Evolutionary conservation across 257 asterid genomes (phyloP).

Genomic region (Galeopsis tetrahit): DNA sequence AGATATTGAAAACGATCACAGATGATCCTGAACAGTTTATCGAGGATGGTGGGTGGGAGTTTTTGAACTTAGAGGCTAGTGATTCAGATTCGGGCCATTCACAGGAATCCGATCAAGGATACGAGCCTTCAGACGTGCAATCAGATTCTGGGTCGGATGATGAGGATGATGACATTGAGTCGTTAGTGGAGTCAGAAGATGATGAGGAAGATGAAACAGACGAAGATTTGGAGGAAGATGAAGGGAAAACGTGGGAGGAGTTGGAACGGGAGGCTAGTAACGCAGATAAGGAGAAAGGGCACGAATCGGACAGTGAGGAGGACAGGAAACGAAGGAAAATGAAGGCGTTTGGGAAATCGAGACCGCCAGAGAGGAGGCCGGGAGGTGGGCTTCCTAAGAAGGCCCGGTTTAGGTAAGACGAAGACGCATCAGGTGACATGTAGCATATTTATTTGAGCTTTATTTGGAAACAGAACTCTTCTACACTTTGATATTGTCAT

Average conservation of each 20-base stretch:
- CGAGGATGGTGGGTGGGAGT: constrained; percentile 73
- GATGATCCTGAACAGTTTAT: constrained; percentile 59
- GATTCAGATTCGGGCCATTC: constrained; percentile 62
- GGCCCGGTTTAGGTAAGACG: constrained; percentile 54
- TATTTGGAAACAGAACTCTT: not conserved
- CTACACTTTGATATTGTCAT: not conserved
- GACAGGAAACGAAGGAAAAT: constrained; percentile 56
- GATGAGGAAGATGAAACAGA: constrained; percentile 53
- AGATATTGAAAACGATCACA: constrained; percentile 51
- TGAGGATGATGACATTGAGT: constrained; percentile 53
- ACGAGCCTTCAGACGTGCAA: constrained; percentile 56
- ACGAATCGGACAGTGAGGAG: constrained; percentile 67
- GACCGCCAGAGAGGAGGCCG: constrained; percentile 52
- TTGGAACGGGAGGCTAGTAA: constrained; percentile 66
- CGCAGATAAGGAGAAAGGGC: constrained; percentile 63
- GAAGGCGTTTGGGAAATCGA: constrained; percentile 57
- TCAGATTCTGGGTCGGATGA: constrained; percentile 59
- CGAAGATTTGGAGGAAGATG: constrained; percentile 52
- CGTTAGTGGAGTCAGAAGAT: constrained; percentile 62
- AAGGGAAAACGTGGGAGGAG: constrained; percentile 75
- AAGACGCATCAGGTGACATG: constrained; percentile 11
- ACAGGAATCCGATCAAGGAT: constrained; percentile 59
- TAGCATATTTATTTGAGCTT: constrained; percentile 4
- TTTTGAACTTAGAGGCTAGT: constrained; percentile 62
- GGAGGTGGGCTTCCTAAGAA: constrained; percentile 50